These are phyloP conservation scores for Moelleriella libera DNA, from an alignment of 2,329 filamentous ascomycete species.

Conservation along the genomic window DNA sequence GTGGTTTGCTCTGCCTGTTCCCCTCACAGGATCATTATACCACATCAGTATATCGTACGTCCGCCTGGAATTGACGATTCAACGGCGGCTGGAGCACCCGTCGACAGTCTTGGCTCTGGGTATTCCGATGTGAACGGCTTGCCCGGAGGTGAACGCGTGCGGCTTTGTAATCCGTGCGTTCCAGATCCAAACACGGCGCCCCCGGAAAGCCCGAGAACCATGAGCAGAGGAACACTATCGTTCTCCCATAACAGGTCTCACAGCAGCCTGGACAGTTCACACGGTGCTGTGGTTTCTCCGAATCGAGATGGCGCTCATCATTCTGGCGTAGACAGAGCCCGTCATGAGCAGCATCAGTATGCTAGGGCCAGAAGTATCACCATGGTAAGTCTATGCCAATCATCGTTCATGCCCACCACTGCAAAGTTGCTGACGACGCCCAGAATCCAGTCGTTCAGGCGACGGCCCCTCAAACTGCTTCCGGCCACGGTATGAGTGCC, in stretches of 20 bases:
- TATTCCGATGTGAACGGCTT: slow-evolving; percentile 29
- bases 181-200: slow-evolving; percentile 47
- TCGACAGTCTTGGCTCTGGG: slow-evolving; percentile 23
- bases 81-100: slow-evolving; percentile 19
- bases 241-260: slow-evolving; percentile 29
- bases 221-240: slow-evolving; percentile 16
- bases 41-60: slow-evolving; percentile 81
- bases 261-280: slow-evolving; percentile 24
- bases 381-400: slow-evolving; percentile 23
- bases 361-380: slow-evolving; percentile 30
- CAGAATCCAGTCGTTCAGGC: too few species aligned
- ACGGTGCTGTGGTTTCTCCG: slow-evolving; percentile 13
- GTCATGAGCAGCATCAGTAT: slow-evolving; percentile 20
- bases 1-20: slow-evolving; percentile 87
- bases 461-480: too few species aligned
- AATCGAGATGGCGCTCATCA: slow-evolving; percentile 23
- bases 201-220: slow-evolving; percentile 27
- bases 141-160: slow-evolving; percentile 41
- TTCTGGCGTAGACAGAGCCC: slow-evolving; percentile 12
- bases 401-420: too few species aligned
- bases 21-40: slow-evolving; percentile 88
- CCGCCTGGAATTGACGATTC: slow-evolving; percentile 40
- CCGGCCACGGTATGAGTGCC: too few species aligned
- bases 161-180: slow-evolving; percentile 48
- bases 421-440: too few species aligned